Conservation (phyloP, 495 filamentous ascomycete genomes). For the Cladorrhinum samala region DNA sequence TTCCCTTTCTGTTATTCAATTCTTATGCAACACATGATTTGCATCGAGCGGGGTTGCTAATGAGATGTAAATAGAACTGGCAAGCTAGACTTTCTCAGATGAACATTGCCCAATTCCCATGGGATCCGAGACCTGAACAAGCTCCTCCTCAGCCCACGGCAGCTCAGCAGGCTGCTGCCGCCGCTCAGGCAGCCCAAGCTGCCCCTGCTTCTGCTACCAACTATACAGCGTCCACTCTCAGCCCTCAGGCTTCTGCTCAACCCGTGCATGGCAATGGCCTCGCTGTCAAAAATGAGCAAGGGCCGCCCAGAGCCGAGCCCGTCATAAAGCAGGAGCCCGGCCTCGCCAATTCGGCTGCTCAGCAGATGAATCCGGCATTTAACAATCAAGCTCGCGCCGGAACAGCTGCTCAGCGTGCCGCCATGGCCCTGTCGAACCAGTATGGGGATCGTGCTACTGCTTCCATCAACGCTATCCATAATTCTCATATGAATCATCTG, state of each 20-base stretch:
- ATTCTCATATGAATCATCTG: conserved; percentile 12
- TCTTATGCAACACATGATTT: background rate
- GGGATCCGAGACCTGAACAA: conserved; percentile 72
- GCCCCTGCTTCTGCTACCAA: conserved; percentile 26
- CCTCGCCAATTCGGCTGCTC: conserved; percentile 3
- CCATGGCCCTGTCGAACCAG: conserved; percentile 58
- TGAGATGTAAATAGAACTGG: conserved; percentile 63
- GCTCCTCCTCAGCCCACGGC: conserved; percentile 33
- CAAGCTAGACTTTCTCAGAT: conserved; percentile 79
- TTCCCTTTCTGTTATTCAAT: conserved; percentile 1
- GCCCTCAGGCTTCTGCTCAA: conserved; percentile 28
- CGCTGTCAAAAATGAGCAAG: conserved; percentile 72
- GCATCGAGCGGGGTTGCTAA: background rate
- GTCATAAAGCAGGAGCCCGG: conserved; percentile 35
- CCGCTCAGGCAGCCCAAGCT: conserved; percentile 23
- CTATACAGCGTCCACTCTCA: conserved; percentile 33
- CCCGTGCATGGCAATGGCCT: conserved; percentile 38
- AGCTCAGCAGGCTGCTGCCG: conserved; percentile 31
- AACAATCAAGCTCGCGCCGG: conserved; percentile 17
- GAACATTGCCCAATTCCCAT: conserved; percentile 82
- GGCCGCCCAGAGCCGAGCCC: conserved; percentile 42
- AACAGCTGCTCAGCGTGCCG: conserved; percentile 59
- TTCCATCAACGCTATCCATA: conserved; percentile 57
- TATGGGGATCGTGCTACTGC: conserved; percentile 66
- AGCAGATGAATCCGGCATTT: conserved; percentile 9